phyloP scores from a whole-genome alignment of 306 rosid species.

The Lathyrus tuberosus region DNA sequence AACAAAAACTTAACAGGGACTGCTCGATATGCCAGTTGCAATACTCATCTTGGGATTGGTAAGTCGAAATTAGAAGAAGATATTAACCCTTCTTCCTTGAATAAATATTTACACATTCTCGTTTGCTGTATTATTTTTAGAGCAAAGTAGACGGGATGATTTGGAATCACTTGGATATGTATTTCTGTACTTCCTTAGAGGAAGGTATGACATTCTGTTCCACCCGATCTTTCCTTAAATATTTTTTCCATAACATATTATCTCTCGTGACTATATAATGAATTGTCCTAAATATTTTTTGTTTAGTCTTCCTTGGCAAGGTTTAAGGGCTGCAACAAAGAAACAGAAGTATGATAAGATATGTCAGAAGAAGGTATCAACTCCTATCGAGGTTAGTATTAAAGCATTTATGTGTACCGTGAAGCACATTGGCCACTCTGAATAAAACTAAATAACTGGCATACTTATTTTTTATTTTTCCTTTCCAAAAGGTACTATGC shows the following conservation, averaged over 20 bases:
- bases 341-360: slow-evolving; percentile 97
- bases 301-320: slow-evolving; percentile 98
- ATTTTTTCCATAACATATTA: background rate
- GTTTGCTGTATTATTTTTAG: slow-evolving; percentile 47
- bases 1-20: slow-evolving; percentile 94
- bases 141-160: slow-evolving; percentile 99
- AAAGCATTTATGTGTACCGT: slow-evolving; percentile 21
- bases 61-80: slow-evolving; percentile 51
- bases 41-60: slow-evolving; percentile 99
- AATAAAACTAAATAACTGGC: background rate
- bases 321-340: slow-evolving; percentile 95
- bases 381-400: slow-evolving; percentile 86
- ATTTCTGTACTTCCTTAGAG: slow-evolving; percentile 85
- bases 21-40: slow-evolving; percentile 97
- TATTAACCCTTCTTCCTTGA: slow-evolving; percentile 11
- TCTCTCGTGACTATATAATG: slow-evolving; percentile 18
- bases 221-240: slow-evolving; percentile 12
- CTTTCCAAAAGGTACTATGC: slow-evolving; percentile 69
- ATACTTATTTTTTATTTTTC: slow-evolving; percentile 31
- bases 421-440: background rate
- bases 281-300: slow-evolving; percentile 35
- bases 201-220: slow-evolving; percentile 59
- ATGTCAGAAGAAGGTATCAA: slow-evolving; percentile 91
- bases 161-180: slow-evolving; percentile 99
- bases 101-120: slow-evolving; percentile 18